phyloP scores from a whole-genome alignment of 2,329 filamentous ascomycete genomes.

The Emmonsia crescens region DNA sequence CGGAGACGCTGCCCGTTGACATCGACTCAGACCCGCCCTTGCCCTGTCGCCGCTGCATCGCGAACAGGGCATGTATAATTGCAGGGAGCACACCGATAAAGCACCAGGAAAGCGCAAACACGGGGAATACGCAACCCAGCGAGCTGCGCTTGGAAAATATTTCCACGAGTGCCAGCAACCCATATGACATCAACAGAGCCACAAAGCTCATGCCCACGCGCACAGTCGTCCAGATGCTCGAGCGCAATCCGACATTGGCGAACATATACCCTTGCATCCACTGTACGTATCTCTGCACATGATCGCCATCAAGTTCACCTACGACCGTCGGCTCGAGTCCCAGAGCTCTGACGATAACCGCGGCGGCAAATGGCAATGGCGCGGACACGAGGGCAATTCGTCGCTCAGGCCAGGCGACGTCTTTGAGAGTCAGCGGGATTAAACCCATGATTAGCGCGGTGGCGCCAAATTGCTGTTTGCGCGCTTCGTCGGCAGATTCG shows the following conservation, averaged over 20 bases:
- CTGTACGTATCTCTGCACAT: conserved; percentile 6
- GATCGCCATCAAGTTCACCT: conserved; percentile 6
- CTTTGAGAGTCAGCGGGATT: conserved; percentile 23
- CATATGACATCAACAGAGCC: conserved; percentile 13
- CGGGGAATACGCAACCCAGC: conserved; percentile 22
- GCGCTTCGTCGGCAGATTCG: conserved; percentile 17
- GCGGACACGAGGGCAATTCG: conserved; percentile 17
- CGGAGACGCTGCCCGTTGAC: conserved; percentile 3
- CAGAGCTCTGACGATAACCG: conserved; percentile 19
- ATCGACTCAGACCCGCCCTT: conserved; percentile 1
- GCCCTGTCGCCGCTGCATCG: not conserved
- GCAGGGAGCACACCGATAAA: conserved; percentile 17
- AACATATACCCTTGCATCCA: conserved; percentile 5
- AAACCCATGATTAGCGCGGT: conserved; percentile 25
- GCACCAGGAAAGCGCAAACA: conserved; percentile 20
- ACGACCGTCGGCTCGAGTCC: conserved; percentile 14
- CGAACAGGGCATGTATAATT: conserved; percentile 16
- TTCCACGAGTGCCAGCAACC: conserved; percentile 18
- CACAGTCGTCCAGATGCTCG: conserved; percentile 3
- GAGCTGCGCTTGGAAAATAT: conserved; percentile 22
- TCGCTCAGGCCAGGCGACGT: conserved; percentile 24
- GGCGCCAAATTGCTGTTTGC: conserved; percentile 25
- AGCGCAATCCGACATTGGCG: not conserved
- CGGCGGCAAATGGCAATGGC: conserved; percentile 10
- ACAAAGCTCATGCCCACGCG: not conserved